A percentile compares a stretch with the other conserved stretches of the same genome.
phyloP scores from a whole-genome alignment of 345 rosid species.

The Gossypium turneri region DNA sequence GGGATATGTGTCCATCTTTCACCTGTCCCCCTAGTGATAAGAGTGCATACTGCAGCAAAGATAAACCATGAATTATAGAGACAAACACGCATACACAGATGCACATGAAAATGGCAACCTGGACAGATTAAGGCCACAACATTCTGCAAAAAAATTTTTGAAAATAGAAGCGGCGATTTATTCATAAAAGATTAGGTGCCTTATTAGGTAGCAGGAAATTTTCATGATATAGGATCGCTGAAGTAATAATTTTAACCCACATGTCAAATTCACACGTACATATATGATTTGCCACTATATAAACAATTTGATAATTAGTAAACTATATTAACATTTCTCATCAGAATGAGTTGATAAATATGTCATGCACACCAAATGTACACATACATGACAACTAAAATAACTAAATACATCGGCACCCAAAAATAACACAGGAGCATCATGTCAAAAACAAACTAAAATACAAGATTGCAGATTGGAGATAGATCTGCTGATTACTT shows the following conservation, averaged over 20 bases:
- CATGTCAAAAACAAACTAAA: neutral
- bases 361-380: neutral
- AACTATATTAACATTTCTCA: neutral
- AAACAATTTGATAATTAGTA: neutral
- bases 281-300: neutral
- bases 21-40: constrained; percentile 73
- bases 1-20: constrained; percentile 67
- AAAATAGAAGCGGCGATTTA: neutral
- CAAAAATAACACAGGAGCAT: neutral
- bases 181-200: neutral
- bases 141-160: neutral
- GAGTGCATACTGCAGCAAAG: constrained; percentile 50
- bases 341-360: neutral
- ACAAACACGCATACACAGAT: neutral
- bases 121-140: neutral
- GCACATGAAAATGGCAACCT: constrained; percentile 1
- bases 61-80: neutral
- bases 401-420: neutral
- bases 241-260: neutral
- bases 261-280: neutral
- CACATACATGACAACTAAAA: neutral
- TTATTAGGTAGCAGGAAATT: neutral
- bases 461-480: neutral
- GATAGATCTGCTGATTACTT: too few species aligned
- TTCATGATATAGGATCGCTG: neutral